phyloP scores from a whole-genome alignment of 1,139 yeast genomes.

The Candida pseudoviswanathii region DNA sequence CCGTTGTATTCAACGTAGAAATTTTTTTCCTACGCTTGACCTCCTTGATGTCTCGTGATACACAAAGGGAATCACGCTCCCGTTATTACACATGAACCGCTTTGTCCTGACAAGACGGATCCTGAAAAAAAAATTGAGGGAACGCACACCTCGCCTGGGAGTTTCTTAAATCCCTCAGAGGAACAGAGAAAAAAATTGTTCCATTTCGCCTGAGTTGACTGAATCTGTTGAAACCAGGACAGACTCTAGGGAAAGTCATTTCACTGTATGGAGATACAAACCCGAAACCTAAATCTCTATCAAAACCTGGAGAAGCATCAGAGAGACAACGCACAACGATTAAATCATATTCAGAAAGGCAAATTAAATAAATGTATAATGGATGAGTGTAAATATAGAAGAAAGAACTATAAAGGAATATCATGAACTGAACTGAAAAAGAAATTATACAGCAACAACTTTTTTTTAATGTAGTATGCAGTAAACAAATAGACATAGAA shows the following conservation, averaged over 20 bases:
- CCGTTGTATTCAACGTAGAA: too few species aligned
- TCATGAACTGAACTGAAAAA: conserved; percentile 5
- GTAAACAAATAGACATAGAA: not conserved
- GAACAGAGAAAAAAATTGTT: not conserved
- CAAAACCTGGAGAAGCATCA: too few species aligned
- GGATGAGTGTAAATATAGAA: too few species aligned
- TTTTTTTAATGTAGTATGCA: conserved; percentile 1
- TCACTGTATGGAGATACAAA: not conserved
- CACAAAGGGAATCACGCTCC: too few species aligned
- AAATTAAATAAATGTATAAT: conserved; percentile 1
- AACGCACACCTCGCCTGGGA: too few species aligned
- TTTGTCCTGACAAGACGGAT: not conserved
- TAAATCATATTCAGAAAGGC: not conserved
- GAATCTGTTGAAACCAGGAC: not conserved
- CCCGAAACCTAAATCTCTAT: too few species aligned
- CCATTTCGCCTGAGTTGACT: not conserved
- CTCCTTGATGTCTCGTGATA: too few species aligned
- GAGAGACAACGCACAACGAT: not conserved
- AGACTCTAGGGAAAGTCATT: not conserved
- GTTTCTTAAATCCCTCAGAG: conserved; percentile 1
- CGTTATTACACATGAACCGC: too few species aligned
- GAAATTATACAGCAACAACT: not conserved
- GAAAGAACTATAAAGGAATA: not conserved
- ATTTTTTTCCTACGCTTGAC: too few species aligned
- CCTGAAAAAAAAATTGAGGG: not conserved